Evolutionary conservation across 2,329 filamentous ascomycete species (phyloP).

Genomic region (Neodidymelliopsis sp.): DNA sequence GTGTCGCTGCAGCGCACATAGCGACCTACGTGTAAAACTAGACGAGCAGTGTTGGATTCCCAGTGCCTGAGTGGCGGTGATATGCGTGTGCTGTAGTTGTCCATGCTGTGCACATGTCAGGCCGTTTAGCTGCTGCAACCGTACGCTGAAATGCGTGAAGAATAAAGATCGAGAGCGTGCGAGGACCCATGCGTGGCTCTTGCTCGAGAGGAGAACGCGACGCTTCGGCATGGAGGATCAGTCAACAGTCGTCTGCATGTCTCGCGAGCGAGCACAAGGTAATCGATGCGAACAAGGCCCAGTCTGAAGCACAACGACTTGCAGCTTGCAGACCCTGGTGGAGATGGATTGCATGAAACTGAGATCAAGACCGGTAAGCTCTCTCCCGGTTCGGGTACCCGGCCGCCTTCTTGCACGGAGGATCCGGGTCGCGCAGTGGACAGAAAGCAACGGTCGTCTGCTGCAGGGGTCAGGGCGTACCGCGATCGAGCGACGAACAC

Average conservation of each 20-base stretch:
- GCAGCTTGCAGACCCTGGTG: constrained; percentile 5
- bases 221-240: background rate
- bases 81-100: background rate
- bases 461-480: constrained; percentile 21
- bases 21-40: background rate
- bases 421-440: constrained; percentile 18
- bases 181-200: background rate
- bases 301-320: background rate
- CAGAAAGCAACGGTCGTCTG: background rate
- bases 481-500: constrained; percentile 17
- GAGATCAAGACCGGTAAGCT: background rate
- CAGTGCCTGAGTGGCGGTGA: background rate
- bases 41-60: background rate
- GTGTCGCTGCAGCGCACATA: background rate
- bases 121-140: background rate
- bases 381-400: constrained; percentile 1
- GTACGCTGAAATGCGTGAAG: background rate
- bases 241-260: background rate
- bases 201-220: background rate
- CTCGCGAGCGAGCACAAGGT: background rate
- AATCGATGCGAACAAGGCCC: background rate
- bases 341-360: background rate
- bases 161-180: background rate
- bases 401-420: background rate
- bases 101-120: background rate